Percentiles rank a stretch among this genome's conserved stretches.
Evolutionary conservation across 805 yeast species (phyloP).

Genomic region (Candida coquimbonensis): DNA sequence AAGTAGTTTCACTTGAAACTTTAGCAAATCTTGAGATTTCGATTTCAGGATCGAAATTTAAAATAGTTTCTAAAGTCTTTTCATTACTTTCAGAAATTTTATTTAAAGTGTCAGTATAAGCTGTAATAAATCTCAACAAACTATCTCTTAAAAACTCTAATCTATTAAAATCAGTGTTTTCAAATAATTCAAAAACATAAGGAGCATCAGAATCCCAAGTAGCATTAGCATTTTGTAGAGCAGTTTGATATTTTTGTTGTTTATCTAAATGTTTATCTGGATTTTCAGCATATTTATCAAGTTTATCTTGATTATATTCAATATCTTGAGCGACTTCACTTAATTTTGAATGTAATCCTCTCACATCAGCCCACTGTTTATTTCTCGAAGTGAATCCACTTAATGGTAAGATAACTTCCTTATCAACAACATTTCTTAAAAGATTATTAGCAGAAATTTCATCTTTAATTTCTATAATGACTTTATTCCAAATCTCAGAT

Average conservation of each 20-base stretch:
- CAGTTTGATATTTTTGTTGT: constrained; percentile 31
- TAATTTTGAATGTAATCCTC: constrained; percentile 36
- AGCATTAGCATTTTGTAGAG: constrained; percentile 37
- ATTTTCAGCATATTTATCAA: constrained; percentile 28
- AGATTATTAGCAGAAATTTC: constrained; percentile 47
- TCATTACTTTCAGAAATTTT: constrained; percentile 47
- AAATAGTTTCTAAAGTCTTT: constrained; percentile 53
- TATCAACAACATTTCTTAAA: constrained; percentile 38
- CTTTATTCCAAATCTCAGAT: constrained; percentile 37
- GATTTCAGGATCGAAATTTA: constrained; percentile 54
- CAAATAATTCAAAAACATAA: constrained; percentile 65
- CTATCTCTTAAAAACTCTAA: constrained; percentile 56
- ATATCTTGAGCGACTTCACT: constrained; percentile 36
- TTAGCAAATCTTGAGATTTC: constrained; percentile 53
- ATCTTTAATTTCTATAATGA: constrained; percentile 33
- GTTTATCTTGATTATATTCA: constrained; percentile 34
- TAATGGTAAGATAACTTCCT: constrained; percentile 50
- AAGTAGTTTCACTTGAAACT: constrained; percentile 25
- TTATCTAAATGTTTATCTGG: constrained; percentile 15
- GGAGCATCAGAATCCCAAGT: constrained; percentile 81
- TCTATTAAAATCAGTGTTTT: constrained; percentile 60
- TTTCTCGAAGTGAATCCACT: constrained; percentile 47
- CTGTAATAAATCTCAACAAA: constrained; percentile 58
- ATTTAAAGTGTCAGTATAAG: constrained; percentile 46
- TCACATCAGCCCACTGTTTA: constrained; percentile 47